A percentile compares a stretch with the other conserved stretches of the same genome.
Conservation (phyloP, 1,284 basidiomycete species). For the Thecaphora thlaspeos region DNA sequence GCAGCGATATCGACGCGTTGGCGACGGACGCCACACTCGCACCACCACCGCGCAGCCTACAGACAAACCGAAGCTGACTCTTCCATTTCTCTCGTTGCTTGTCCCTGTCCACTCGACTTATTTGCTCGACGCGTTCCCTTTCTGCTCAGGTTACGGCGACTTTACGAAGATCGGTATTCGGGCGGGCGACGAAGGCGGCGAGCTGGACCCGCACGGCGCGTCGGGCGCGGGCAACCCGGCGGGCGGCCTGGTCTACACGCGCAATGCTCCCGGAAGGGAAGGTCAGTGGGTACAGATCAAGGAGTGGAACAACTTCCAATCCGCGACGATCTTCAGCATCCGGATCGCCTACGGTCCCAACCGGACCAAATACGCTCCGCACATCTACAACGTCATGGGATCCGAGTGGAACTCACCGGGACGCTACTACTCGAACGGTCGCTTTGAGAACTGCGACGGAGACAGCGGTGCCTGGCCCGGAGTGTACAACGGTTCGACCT, state of each 20-base stretch:
- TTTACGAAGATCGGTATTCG: conserved; percentile 63
- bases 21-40: too few relatives aligned
- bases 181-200: conserved; percentile 28
- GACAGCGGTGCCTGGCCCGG: conserved; percentile 28
- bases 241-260: conserved; percentile 36
- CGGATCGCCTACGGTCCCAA: conserved; percentile 36
- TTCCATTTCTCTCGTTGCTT: too few relatives aligned
- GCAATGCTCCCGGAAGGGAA: conserved; percentile 25
- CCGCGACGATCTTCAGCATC: conserved; percentile 37
- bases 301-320: conserved; percentile 45
- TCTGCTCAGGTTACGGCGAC: conserved; percentile 63
- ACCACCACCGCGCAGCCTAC: too few relatives aligned
- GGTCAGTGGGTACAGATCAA: conserved; percentile 31
- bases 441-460: conserved; percentile 37
- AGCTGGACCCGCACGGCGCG: conserved; percentile 45
- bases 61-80: too few relatives aligned
- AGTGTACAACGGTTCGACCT: conserved; percentile 24
- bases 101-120: too few relatives aligned
- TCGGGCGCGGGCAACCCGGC: conserved; percentile 39
- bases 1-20: too few relatives aligned
- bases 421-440: conserved; percentile 26
- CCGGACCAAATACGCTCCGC: conserved; percentile 31
- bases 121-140: conserved; percentile 24
- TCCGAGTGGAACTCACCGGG: conserved; percentile 22
- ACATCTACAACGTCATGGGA: conserved; percentile 44